Base-by-base conservation (phyloP, 1,284 basidiomycete genomes). In the Pisolithus thermaeus region DNA sequence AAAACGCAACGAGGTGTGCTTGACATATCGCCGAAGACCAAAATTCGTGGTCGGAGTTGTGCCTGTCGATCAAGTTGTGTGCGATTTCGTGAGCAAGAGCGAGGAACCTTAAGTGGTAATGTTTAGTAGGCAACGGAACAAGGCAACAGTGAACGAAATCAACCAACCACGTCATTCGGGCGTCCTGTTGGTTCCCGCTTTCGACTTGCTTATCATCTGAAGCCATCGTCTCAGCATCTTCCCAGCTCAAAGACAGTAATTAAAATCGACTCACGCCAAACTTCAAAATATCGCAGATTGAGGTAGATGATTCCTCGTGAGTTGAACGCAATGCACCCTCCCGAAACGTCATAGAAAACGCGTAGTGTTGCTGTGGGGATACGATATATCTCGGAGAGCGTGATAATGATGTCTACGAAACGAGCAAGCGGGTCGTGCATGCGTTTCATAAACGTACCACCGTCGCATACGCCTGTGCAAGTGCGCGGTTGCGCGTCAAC, bases 281-380 rank as follows among this genome's bases (percentile, higher is more conserved):
- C 11, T 12, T 32, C 30, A 12, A 32, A 32, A 32, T 32, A 32
- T 14, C 30, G 30, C 11, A 32, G 11, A 14, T 32, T 32, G 30
- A 32, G 30, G 30, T 32, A 32, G 30, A 32, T 32, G 30, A 4
- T 32, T 12, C 30, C 11, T 32, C 30, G 11, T 0, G 9, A 32
- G 12, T 32, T 32, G 30, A 32, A 32, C 4, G 30, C 30, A 32
- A 32, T 32, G 11, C 30, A 32, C 11, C 30, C 11, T 32, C 30
- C 93, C 5, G 74, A 72, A 11, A 77, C 64, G 62, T 99, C 94
- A 68, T 86, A 88, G 66, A 97, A 98, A 3, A 99, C 79, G 60
- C 95, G 90, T 57, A 98, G 62, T 51, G 86, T 87, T 0, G 79
- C 72, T 16, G 82, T 73, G 0, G 86, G 80, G 27, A 91, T 74